Percentiles rank a stretch among this genome's conserved stretches.
phyloP scores from a whole-genome alignment of 208 protist species.

The Angomonas ambiguus region DNA sequence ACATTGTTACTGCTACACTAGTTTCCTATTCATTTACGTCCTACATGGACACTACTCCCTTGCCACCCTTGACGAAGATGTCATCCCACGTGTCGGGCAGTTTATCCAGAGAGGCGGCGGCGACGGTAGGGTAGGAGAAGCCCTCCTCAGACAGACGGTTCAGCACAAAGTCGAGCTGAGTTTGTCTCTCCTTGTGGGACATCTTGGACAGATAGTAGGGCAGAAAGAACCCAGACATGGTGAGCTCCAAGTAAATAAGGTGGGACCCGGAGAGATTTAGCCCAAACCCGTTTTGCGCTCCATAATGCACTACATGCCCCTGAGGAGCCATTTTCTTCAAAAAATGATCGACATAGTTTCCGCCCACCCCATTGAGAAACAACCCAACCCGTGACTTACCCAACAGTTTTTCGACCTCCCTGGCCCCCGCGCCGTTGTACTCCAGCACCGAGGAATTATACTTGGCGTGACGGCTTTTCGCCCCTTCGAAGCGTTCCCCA shows the following conservation, averaged over 20 bases:
- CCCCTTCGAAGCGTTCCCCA: constrained; percentile 49
- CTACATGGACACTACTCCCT: constrained; percentile 49
- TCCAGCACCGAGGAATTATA: constrained; percentile 52
- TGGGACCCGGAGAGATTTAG: constrained; percentile 57
- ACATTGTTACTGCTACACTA: neutral
- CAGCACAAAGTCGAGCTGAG: constrained; percentile 62
- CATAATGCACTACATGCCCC: constrained; percentile 68
- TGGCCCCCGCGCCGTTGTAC: constrained; percentile 54
- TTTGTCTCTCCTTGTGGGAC: constrained; percentile 51
- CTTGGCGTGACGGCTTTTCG: constrained; percentile 51
- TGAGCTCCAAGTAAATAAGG: constrained; percentile 74
- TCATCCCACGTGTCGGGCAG: constrained; percentile 70
- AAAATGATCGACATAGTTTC: constrained; percentile 56
- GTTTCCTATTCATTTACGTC: constrained; percentile 11
- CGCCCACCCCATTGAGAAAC: constrained; percentile 75
- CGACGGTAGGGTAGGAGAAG: constrained; percentile 46
- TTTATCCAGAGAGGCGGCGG: constrained; percentile 44
- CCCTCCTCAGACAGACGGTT: constrained; percentile 24
- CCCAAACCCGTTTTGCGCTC: constrained; percentile 69
- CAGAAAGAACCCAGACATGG: constrained; percentile 62
- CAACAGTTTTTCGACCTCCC: constrained; percentile 36
- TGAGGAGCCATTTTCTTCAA: constrained; percentile 46
- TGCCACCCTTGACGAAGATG: constrained; percentile 68
- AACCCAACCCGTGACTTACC: constrained; percentile 34
- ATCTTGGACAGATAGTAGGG: constrained; percentile 39